Evolutionary conservation across 139 green algal genomes (phyloP).

Genomic region (Micractinium sp.): DNA sequence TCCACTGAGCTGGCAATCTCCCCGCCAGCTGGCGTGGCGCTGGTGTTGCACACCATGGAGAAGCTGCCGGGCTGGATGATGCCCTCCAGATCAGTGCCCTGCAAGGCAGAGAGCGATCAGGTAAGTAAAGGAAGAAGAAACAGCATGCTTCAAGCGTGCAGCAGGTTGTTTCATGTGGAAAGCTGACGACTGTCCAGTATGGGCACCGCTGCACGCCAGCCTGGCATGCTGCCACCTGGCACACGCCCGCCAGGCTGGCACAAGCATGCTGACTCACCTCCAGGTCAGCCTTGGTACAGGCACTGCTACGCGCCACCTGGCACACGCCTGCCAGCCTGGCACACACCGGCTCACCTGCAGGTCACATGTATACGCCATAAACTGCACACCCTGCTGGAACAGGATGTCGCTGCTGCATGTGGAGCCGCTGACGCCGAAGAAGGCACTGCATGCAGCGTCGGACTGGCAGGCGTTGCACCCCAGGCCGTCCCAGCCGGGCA

Average conservation of each 20-base stretch:
- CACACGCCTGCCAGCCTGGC: neutral
- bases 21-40: constrained; percentile 12
- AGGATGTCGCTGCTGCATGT: constrained; percentile 47
- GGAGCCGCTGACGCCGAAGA: constrained; percentile 11
- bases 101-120: too few relatives aligned
- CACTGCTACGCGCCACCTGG: too few relatives aligned
- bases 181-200: neutral
- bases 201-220: too few relatives aligned
- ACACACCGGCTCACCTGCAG: constrained; percentile 37
- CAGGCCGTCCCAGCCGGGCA: constrained; percentile 45
- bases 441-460: constrained; percentile 48
- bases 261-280: constrained; percentile 28
- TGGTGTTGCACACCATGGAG: constrained; percentile 64
- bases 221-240: neutral
- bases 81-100: constrained; percentile 39
- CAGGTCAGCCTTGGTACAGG: too few relatives aligned
- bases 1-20: neutral
- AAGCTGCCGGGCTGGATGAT: constrained; percentile 38
- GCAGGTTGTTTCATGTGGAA: neutral
- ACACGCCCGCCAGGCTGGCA: neutral
- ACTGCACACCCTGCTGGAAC: constrained; percentile 47
- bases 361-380: constrained; percentile 59
- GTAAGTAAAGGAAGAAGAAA: too few relatives aligned
- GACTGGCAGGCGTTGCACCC: constrained; percentile 53
- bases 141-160: neutral